Evolutionary conservation across 1,284 basidiomycete species (phyloP), one percentile per base, ranked within the genome.

Genomic region (Rhodotorula mucilaginosa): DNA sequence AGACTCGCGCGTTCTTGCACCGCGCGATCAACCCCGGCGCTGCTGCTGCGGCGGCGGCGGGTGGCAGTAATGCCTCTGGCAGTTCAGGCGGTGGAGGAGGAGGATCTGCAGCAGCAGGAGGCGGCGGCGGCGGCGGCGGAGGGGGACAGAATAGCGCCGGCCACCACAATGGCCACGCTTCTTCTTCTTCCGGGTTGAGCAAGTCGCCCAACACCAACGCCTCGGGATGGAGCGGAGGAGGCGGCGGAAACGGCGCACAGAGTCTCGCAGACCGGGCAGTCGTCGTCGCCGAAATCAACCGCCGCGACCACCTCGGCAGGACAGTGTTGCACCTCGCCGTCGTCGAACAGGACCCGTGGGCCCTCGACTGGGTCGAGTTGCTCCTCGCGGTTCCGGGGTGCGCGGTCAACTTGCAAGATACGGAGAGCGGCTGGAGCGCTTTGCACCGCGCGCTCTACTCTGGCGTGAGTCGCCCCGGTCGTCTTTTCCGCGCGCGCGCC

Each of bases 381-480:
- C 84, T 98, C n/a, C 85, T 98, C 63, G 86, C 87, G 16, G 89
- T 93, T 76, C 89, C 91, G 1, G 82, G 83, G 39, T 84, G 95
- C 79, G 89, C 92, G 72, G 87, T 94, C 79, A 99, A 99, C 77
- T 74, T 91, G 12, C 83, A 85, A 69, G 96, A 99, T 81, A 81
- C 81, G 67, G 95, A 97, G 84, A 92, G 87, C 72, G 89, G 90
- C 68, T 98, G 94, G 89, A 97, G 94, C 0, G 87, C 96, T 3
- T 84, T 99, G 29, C 97, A 99, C 80, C 85, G 93, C 61, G 93
- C 95, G 1, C 82, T 98, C 70, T 99, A 97, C 80, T 82, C 84
- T 46, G 94, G 92, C 5, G 72, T 74, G 39, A 34, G 69, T 52
- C 5, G 26, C 26, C 26, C 26, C 26, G 26, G 26, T 26, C 26